These are phyloP conservation scores for Boletus patriciae DNA, from an alignment of 768 basidiomycete species.

Conservation along the genomic window DNA sequence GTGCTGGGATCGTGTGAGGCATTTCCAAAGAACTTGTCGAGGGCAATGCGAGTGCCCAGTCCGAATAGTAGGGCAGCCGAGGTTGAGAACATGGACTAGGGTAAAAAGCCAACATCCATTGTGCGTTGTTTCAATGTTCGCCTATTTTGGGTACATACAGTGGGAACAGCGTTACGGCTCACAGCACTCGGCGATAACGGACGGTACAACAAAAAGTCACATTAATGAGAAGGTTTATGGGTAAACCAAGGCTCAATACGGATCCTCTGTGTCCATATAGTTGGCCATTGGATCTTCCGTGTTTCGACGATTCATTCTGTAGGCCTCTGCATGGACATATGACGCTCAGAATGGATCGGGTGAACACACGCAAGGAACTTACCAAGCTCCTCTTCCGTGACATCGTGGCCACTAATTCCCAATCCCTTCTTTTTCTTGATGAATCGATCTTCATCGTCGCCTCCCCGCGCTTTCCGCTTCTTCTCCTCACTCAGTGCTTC, in stretches of 20 bases:
- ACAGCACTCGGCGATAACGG: not conserved
- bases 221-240: not conserved
- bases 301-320: slow-evolving; percentile 70
- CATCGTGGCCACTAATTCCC: slow-evolving; percentile 63
- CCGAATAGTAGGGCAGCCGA: slow-evolving; percentile 72
- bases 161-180: slow-evolving; percentile 14
- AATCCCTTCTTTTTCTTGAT: slow-evolving; percentile 60
- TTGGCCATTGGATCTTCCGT: slow-evolving; percentile 92
- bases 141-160: slow-evolving; percentile 22
- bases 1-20: slow-evolving; percentile 32
- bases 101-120: slow-evolving; percentile 22
- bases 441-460: slow-evolving; percentile 51
- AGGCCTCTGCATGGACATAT: slow-evolving; percentile 66
- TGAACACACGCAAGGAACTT: slow-evolving; percentile 26
- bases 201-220: not conserved
- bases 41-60: slow-evolving; percentile 67
- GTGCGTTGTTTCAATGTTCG: slow-evolving; percentile 14
- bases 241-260: slow-evolving; percentile 9
- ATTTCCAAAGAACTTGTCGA: slow-evolving; percentile 56
- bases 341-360: slow-evolving; percentile 7
- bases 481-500: slow-evolving; percentile 75
- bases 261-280: slow-evolving; percentile 64
- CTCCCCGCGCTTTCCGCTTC: slow-evolving; percentile 68
- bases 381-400: slow-evolving; percentile 89
- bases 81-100: slow-evolving; percentile 46